Base-by-base conservation (phyloP, 129 eudicot species). In the Heracleum sosnowskyi region DNA sequence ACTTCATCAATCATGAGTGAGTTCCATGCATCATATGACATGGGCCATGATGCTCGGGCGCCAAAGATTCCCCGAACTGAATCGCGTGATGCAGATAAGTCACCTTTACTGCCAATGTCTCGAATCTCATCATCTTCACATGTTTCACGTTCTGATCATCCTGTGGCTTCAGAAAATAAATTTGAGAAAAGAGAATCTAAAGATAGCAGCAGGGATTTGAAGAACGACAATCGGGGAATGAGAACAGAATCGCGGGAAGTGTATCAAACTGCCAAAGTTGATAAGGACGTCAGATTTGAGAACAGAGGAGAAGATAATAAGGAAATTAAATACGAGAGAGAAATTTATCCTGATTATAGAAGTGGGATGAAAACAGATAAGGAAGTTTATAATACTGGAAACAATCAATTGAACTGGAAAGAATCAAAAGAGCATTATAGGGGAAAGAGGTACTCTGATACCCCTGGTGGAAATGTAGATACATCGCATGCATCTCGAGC, bases 11-110 rank as follows among this genome's bases (percentile, higher is more conserved):
- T 85, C 68, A 73, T 86, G 42, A 83, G 69, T 76, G 94, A 91
- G 69, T 86, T 86, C 76, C 91, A 92, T 78, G n/a, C 86, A 66
- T 55, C 89, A 40, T 84, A 79, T 86, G 97, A 90, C 49, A 76
- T 75, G 26, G 83, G 80, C 35, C 87, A 85, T 74, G 92, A 90
- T 74, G 73, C 86, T 39, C 88, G 95, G 78, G 76, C 88, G 85
- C 90, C 89, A 9, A 92, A 90, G 85, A 80, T 89, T 69, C 89
- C 89, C 4, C 86, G 96, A 34, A 86, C 87, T 74, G 98, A 93
- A 57, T 76, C 85, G 0, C 89, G 91, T 5, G 96, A 91, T 73
- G 85, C 81, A 71, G 97, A 91, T 41, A 83, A 90, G 79, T 79
- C 90, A 13, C 90, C 90, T 1, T 51, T 87, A 84, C 88, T 75